These are phyloP conservation scores for Nothopassalora personata DNA, from an alignment of 2,329 filamentous ascomycete genomes.

Conservation along the genomic window DNA sequence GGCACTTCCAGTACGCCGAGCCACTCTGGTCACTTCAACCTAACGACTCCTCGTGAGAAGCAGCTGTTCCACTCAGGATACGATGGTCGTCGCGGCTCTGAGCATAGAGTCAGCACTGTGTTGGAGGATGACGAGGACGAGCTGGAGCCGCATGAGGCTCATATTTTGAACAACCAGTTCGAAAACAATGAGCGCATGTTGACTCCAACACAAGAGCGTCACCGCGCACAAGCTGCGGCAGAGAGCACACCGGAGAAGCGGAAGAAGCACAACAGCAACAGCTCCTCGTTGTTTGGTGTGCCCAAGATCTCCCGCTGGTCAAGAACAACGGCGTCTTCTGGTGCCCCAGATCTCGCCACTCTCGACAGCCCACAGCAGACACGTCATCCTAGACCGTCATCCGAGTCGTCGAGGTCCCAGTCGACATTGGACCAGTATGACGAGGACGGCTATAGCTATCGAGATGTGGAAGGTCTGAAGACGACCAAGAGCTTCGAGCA, in stretches of 20 bases:
- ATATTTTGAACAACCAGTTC: slow-evolving; percentile 50
- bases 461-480: slow-evolving; percentile 52
- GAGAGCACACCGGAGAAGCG: slow-evolving; percentile 71
- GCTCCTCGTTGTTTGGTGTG: slow-evolving; percentile 64
- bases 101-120: slow-evolving; percentile 85
- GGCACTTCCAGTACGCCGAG: slow-evolving; percentile 69
- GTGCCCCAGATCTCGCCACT: slow-evolving; percentile 45
- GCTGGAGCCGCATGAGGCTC: slow-evolving; percentile 55
- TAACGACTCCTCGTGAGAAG: slow-evolving; percentile 28
- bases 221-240: slow-evolving; percentile 37
- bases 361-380: slow-evolving; percentile 27
- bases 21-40: slow-evolving; percentile 64
- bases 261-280: slow-evolving; percentile 83
- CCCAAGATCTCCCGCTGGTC: slow-evolving; percentile 97
- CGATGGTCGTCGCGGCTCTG: slow-evolving; percentile 53
- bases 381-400: slow-evolving; percentile 47
- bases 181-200: slow-evolving; percentile 56
- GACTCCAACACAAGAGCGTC: slow-evolving; percentile 55
- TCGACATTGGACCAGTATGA: slow-evolving; percentile 64
- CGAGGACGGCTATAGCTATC: slow-evolving; percentile 47
- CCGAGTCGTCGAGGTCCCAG: slow-evolving; percentile 67
- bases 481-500: slow-evolving; percentile 32
- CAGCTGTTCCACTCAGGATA: slow-evolving; percentile 45
- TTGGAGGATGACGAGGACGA: slow-evolving; percentile 77
- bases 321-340: slow-evolving; percentile 86